Percentiles rank a stretch among this genome's conserved stretches.
Evolutionary conservation across 306 rosid genomes (phyloP).

Genomic region (Ormosia emarginata): DNA sequence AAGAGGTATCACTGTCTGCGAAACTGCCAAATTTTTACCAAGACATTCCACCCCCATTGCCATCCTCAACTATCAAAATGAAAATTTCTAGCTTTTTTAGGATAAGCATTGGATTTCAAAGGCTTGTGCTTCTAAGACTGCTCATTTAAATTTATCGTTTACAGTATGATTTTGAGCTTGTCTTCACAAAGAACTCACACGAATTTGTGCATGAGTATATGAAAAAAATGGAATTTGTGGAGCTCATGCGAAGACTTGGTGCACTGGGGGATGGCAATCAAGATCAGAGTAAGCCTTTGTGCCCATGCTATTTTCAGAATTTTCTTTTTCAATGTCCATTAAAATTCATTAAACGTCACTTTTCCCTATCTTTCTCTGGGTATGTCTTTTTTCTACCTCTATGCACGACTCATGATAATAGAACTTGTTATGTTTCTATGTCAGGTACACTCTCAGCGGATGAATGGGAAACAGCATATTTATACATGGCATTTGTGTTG

Average conservation of each 20-base stretch:
- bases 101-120: not conserved
- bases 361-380: not conserved
- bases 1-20: slow-evolving; percentile 56
- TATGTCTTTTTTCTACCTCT: not conserved
- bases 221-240: slow-evolving; percentile 74
- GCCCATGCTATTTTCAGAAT: not conserved
- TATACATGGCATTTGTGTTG: slow-evolving; percentile 41
- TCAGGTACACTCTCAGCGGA: slow-evolving; percentile 40
- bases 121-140: not conserved
- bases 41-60: not conserved
- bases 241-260: slow-evolving; percentile 90
- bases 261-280: slow-evolving; percentile 97
- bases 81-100: not conserved
- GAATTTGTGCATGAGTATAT: slow-evolving; percentile 81
- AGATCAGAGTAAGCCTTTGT: slow-evolving; percentile 60
- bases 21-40: not conserved
- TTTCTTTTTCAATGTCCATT: not conserved
- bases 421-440: not conserved
- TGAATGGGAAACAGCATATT: slow-evolving; percentile 44
- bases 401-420: not conserved
- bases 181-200: slow-evolving; percentile 77
- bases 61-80: not conserved
- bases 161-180: slow-evolving; percentile 87
- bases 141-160: slow-evolving; percentile 6
- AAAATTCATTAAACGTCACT: not conserved